phyloP scores from a whole-genome alignment of 352 stramenopile species.

The Phytophthora nicotianae region DNA sequence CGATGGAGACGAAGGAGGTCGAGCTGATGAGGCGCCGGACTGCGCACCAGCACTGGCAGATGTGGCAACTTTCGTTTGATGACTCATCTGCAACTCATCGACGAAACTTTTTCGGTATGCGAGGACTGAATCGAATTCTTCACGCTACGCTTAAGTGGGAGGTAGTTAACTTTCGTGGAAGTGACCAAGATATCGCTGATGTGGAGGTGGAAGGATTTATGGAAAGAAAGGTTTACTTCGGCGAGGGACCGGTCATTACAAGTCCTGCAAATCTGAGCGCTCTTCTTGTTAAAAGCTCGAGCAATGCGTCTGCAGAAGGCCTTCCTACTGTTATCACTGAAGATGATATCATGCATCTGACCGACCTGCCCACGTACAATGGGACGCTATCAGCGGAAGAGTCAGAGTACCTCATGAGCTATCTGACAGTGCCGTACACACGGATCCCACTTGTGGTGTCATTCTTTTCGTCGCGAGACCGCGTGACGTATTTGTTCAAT shows the following conservation, averaged over 20 bases:
- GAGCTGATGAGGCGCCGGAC: slow-evolving; percentile 85
- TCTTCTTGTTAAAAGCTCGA: slow-evolving; percentile 61
- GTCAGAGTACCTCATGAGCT: slow-evolving; percentile 97
- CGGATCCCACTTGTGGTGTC: slow-evolving; percentile 97
- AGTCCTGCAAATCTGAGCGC: slow-evolving; percentile 74
- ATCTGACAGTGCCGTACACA: slow-evolving; percentile 98
- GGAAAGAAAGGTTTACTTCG: slow-evolving; percentile 89
- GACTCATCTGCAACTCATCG: slow-evolving; percentile 73
- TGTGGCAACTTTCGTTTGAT: slow-evolving; percentile 91
- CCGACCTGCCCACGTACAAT: slow-evolving; percentile 96
- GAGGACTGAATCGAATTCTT: slow-evolving; percentile 67
- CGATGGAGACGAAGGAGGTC: slow-evolving; percentile 91
- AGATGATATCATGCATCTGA: slow-evolving; percentile 98
- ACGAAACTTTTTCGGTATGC: slow-evolving; percentile 81
- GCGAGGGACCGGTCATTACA: slow-evolving; percentile 82
- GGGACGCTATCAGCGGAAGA: slow-evolving; percentile 96
- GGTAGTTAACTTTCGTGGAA: slow-evolving; percentile 87
- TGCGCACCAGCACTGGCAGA: slow-evolving; percentile 82
- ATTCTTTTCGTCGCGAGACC: slow-evolving; percentile 95
- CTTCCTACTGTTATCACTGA: slow-evolving; percentile 82
- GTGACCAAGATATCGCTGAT: slow-evolving; percentile 89
- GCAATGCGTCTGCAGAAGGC: slow-evolving; percentile 37
- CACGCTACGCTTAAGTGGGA: slow-evolving; percentile 83
- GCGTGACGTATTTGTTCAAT: slow-evolving; percentile 90
- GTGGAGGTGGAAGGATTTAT: slow-evolving; percentile 90